A percentile compares a stretch with the other conserved stretches of the same genome.
phyloP scores from a whole-genome alignment of 2,329 filamentous ascomycete genomes.

The Claviceps humidiphila region DNA sequence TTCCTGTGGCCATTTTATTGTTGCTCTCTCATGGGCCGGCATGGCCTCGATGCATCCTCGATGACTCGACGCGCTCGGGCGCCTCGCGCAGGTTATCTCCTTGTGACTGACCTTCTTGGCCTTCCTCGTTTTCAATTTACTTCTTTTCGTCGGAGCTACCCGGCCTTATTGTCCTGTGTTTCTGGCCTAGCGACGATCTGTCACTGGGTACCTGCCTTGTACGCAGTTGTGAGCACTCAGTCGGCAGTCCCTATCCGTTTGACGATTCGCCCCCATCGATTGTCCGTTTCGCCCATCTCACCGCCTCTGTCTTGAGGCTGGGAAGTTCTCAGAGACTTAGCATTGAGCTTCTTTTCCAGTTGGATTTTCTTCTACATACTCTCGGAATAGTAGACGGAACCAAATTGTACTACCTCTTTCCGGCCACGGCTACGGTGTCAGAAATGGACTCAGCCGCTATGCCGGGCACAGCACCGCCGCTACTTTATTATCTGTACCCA shows the following conservation, averaged over 20 bases:
- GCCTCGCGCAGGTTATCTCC: not conserved
- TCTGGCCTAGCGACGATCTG: not conserved
- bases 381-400: not conserved
- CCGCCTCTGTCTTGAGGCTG: not conserved
- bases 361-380: not conserved
- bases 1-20: too few relatives aligned
- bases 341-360: not conserved
- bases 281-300: not conserved
- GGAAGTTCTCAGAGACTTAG: too few relatives aligned
- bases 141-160: not conserved
- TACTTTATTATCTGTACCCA: slow-evolving; percentile 47
- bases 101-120: not conserved
- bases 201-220: not conserved
- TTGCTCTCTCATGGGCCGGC: too few relatives aligned
- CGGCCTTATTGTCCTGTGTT: not conserved
- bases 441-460: slow-evolving; percentile 3
- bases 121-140: not conserved
- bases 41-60: too few relatives aligned
- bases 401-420: not conserved
- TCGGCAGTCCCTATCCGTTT: not conserved
- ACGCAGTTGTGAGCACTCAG: not conserved
- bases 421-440: not conserved
- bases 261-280: too few relatives aligned
- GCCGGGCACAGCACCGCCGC: slow-evolving; percentile 19
- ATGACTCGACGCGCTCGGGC: too few relatives aligned